A percentile compares a stretch with the other conserved stretches of the same genome.
These are phyloP conservation scores for Sporobolus alterniflorus DNA, from an alignment of 202 grass and related monocot genomes.

Conservation along the genomic window DNA sequence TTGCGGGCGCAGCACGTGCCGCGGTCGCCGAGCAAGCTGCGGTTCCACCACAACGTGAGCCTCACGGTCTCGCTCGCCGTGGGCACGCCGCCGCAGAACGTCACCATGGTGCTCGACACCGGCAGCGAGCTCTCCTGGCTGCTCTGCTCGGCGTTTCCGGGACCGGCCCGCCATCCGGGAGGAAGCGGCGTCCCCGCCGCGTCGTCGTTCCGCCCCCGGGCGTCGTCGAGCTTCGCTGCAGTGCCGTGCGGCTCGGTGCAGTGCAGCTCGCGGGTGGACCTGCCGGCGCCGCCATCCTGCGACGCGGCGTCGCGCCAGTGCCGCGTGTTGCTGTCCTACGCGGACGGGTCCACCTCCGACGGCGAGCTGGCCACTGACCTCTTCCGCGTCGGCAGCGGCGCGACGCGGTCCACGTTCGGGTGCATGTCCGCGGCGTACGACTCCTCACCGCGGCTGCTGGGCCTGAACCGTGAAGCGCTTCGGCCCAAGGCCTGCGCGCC, in stretches of 20 bases:
- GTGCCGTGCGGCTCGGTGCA: slow-evolving; percentile 73
- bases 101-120: slow-evolving; percentile 92
- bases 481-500: too few species aligned
- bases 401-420: slow-evolving; percentile 74
- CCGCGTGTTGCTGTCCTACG: slow-evolving; percentile 78
- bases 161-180: neutral
- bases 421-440: slow-evolving; percentile 80
- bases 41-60: slow-evolving; percentile 94
- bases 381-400: slow-evolving; percentile 60
- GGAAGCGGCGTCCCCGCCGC: neutral
- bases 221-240: slow-evolving; percentile 69
- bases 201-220: slow-evolving; percentile 40
- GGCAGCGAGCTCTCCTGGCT: slow-evolving; percentile 99
- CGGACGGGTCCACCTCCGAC: slow-evolving; percentile 85
- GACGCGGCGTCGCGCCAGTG: slow-evolving; percentile 59
- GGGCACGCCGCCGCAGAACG: slow-evolving; percentile 86
- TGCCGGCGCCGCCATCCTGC: slow-evolving; percentile 73
- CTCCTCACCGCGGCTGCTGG: slow-evolving; percentile 80
- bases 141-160: slow-evolving; percentile 61
- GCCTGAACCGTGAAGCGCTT: too few species aligned
- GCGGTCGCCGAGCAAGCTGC: slow-evolving; percentile 76
- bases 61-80: slow-evolving; percentile 85
- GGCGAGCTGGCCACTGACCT: slow-evolving; percentile 83
- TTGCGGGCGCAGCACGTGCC: slow-evolving; percentile 61
- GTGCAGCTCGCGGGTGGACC: slow-evolving; percentile 72